Base-by-base conservation (phyloP, 2,329 filamentous ascomycete genomes). In the Simplicillium aogashimaense region DNA sequence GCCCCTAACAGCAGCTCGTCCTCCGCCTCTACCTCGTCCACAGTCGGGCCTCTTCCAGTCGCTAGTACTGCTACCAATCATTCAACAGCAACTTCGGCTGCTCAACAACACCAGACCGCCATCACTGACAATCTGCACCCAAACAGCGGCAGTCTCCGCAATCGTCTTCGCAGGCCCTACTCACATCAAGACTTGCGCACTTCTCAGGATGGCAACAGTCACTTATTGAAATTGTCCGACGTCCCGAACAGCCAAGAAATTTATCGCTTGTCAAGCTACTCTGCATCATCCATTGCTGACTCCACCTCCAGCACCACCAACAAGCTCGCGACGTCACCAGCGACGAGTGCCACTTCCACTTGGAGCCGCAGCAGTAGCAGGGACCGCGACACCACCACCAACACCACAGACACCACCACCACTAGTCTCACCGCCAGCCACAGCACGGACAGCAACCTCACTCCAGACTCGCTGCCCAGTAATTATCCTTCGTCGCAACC, bases 391-490 rank as follows among this genome's bases (percentile, higher is more conserved):
- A 28, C 38, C 31, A 36, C 12, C 35, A 13, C 28, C 36, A 36
- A 38, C 38, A 10, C 16, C 42, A 29, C 38, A 18, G 36, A 43
- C 37, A 38, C 17, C 35, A 32, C 38, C 25, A 40, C 35, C 10
- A 29, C 37, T 10, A 37, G 29, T 18, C 36, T 31, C 31, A 20
- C 28, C 10, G 17, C 35, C 28, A 33, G 14, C 37, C 38, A 39
- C 45, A 33, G 50, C 47, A 43, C 48, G 47, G 36, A 43, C 47
- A 47, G 36, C 48, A 53, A 50, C 47, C 53, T 46, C 20, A 25
- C 20, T 25, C 20, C 20, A 25, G 20, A 25, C 20, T 25, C 20
- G 38, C 47, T 37, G 38, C 53, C 45, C 29, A 35, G 25, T 37
- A 32, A 32, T 32, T 15, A 32, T n/a, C 20, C 20, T 25, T 25